These are phyloP conservation scores for Candolleomyces aberdarensis DNA, from an alignment of 768 basidiomycete species.

Conservation along the genomic window DNA sequence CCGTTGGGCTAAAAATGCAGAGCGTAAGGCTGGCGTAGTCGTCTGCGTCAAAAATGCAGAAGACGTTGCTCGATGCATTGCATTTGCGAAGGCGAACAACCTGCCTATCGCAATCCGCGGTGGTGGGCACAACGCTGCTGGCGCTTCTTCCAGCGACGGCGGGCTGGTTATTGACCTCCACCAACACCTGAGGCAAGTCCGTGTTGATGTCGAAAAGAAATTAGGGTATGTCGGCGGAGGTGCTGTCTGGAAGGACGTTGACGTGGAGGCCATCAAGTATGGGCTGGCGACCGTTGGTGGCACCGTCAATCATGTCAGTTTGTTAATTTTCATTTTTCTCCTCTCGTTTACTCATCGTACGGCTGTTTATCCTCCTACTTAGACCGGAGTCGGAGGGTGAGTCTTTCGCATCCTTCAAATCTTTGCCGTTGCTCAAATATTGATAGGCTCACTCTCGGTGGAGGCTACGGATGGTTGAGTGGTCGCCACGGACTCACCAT, in stretches of 20 bases:
- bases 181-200: conserved; percentile 34
- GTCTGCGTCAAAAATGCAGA: conserved; percentile 38
- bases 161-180: conserved; percentile 50
- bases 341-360: neutral
- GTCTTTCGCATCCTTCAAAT: conserved; percentile 6
- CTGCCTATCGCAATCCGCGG: conserved; percentile 41
- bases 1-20: conserved; percentile 43
- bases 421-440: conserved; percentile 33
- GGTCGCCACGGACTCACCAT: conserved; percentile 41
- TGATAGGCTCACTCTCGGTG: conserved; percentile 50
- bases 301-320: conserved; percentile 45
- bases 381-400: conserved; percentile 39
- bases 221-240: conserved; percentile 44
- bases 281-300: conserved; percentile 48
- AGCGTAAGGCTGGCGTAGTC: conserved; percentile 36
- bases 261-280: conserved; percentile 37
- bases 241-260: conserved; percentile 43
- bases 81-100: conserved; percentile 29
- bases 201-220: conserved; percentile 34
- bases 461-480: conserved; percentile 53
- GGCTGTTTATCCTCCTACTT: neutral
- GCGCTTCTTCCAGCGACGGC: conserved; percentile 40
- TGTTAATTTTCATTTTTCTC: neutral
- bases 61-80: conserved; percentile 36
- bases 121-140: conserved; percentile 43